These are phyloP conservation scores for Grosmannia penicillata DNA, from an alignment of 2,329 filamentous ascomycete species.

Conservation along the genomic window DNA sequence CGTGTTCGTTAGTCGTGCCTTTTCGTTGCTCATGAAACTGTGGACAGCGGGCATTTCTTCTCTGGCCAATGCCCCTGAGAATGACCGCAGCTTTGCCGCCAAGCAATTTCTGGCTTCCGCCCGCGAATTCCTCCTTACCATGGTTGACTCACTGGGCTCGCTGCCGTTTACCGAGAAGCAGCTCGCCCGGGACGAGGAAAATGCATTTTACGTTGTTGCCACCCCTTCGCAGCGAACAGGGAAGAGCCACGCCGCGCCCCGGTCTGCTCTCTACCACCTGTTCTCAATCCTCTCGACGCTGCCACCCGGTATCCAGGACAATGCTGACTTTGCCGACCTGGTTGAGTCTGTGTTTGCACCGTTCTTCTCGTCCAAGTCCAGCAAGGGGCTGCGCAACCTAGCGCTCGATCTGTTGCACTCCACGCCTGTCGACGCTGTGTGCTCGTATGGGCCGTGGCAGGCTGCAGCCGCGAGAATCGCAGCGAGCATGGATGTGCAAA, in stretches of 20 bases:
- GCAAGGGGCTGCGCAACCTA: constrained; percentile 28
- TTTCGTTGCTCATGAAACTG: constrained; percentile 52
- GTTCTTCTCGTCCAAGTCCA: constrained; percentile 38
- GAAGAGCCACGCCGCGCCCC: constrained; percentile 33
- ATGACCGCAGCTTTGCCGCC: constrained; percentile 18
- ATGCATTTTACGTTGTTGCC: constrained; percentile 42
- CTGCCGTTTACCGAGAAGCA: constrained; percentile 50
- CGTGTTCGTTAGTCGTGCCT: constrained; percentile 57
- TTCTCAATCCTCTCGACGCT: constrained; percentile 43
- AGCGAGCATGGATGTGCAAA: constrained; percentile 22
- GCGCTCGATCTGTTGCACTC: constrained; percentile 35
- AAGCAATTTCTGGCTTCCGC: constrained; percentile 40
- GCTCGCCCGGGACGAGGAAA: constrained; percentile 32
- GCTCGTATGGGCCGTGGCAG: constrained; percentile 35
- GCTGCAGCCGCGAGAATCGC: constrained; percentile 32
- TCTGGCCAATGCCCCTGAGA: constrained; percentile 17
- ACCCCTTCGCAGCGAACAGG: constrained; percentile 50
- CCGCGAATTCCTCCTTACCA: constrained; percentile 31
- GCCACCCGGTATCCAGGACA: constrained; percentile 30
- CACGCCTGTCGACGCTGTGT: constrained; percentile 27
- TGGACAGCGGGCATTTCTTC: constrained; percentile 47
- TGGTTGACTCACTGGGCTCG: constrained; percentile 36
- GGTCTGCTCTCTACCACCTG: constrained; percentile 51
- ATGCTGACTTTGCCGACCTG: constrained; percentile 28
- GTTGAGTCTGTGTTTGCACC: constrained; percentile 39